Evolutionary conservation across 2,329 filamentous ascomycete species (phyloP).

Genomic region (Cladosporium sp.): DNA sequence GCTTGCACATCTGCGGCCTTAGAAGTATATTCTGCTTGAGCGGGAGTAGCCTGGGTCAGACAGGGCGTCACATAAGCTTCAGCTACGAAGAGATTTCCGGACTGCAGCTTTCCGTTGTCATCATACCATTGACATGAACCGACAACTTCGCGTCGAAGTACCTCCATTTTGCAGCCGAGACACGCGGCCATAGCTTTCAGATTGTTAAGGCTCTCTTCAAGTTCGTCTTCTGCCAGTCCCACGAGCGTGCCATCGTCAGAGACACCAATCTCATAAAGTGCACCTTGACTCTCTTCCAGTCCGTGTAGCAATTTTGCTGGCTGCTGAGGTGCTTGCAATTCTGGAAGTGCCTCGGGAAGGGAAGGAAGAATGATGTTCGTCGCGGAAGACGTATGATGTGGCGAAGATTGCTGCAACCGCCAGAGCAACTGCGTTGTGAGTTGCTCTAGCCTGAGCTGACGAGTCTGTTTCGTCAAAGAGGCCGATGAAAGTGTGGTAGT

Average conservation of each 20-base stretch:
- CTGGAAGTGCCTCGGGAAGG: constrained; percentile 62
- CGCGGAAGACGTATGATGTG: constrained; percentile 77
- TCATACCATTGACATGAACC: constrained; percentile 77
- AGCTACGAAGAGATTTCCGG: constrained; percentile 70
- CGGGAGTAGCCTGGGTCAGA: constrained; percentile 24
- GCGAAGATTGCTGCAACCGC: constrained; percentile 90
- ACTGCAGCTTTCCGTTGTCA: constrained; percentile 25
- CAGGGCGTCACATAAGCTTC: constrained; percentile 84
- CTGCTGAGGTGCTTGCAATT: constrained; percentile 54
- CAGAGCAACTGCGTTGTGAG: constrained; percentile 92
- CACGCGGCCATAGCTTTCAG: constrained; percentile 88
- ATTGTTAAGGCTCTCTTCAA: constrained; percentile 84
- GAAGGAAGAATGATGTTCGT: constrained; percentile 70
- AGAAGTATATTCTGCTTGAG: neutral
- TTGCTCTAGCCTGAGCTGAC: constrained; percentile 81
- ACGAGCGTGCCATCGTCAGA: constrained; percentile 90
- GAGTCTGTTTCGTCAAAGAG: constrained; percentile 59
- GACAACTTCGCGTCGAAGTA: constrained; percentile 77
- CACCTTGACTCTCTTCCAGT: constrained; percentile 86
- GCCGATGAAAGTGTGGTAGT: neutral
- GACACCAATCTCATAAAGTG: constrained; percentile 93
- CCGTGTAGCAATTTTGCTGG: constrained; percentile 61
- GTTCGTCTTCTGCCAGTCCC: constrained; percentile 82
- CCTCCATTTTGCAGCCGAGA: constrained; percentile 77
- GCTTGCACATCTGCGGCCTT: neutral